phyloP scores from a whole-genome alignment of 805 yeast genomes.

The Blastobotrys terrestris region DNA sequence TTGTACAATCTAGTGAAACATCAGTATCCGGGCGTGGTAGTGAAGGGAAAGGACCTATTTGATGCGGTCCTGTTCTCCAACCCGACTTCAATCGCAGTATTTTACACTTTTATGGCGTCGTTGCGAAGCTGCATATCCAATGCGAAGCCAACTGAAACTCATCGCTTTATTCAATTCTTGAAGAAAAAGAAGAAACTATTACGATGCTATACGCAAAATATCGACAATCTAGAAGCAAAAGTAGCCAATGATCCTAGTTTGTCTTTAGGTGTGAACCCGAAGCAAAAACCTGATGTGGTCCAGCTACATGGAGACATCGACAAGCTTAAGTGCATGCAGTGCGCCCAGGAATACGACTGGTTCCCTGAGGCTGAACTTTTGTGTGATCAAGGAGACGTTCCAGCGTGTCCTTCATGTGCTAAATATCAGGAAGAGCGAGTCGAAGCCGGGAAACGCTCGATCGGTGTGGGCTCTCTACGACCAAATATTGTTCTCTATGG shows the following conservation, averaged over 20 bases:
- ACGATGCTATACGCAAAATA: constrained; percentile 91
- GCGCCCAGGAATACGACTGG: constrained; percentile 61
- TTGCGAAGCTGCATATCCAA: constrained; percentile 54
- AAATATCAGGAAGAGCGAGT: constrained; percentile 50
- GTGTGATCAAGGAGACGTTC: constrained; percentile 53
- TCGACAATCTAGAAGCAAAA: constrained; percentile 73
- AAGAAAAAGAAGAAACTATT: constrained; percentile 60
- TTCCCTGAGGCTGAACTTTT: constrained; percentile 41
- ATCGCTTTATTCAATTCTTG: constrained; percentile 58
- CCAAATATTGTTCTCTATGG: constrained; percentile 93
- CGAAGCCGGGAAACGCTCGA: constrained; percentile 64
- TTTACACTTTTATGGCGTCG: constrained; percentile 84
- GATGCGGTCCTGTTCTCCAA: constrained; percentile 78
- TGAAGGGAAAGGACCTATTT: constrained; percentile 85
- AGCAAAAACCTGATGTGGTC: constrained; percentile 60
- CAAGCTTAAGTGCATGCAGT: constrained; percentile 66
- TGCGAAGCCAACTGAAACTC: constrained; percentile 83
- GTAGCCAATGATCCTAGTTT: constrained; percentile 25
- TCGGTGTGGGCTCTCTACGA: constrained; percentile 71
- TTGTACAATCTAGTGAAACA: constrained; percentile 67
- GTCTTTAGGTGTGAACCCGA: constrained; percentile 56
- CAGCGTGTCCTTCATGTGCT: constrained; percentile 70
- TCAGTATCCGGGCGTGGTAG: constrained; percentile 52
- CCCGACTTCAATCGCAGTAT: constrained; percentile 57
- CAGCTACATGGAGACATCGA: constrained; percentile 90